Evolutionary conservation across 805 yeast species (phyloP).

Genomic region (Myxozyma udenii): DNA sequence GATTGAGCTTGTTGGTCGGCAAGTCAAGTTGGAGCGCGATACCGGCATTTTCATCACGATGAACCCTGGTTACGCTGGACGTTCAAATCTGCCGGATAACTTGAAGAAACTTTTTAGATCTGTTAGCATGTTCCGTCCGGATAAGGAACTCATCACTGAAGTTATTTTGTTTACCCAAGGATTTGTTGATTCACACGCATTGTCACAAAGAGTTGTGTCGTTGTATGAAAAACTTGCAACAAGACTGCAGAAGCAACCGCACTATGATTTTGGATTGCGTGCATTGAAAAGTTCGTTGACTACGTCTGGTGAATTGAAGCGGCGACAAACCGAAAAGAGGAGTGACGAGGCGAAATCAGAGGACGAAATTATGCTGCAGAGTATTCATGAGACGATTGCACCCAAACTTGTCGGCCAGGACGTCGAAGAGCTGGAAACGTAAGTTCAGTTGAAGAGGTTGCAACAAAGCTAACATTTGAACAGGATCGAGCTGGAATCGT

Average conservation of each 20-base stretch:
- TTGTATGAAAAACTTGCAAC: conserved; percentile 50
- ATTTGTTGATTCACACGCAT: conserved; percentile 47
- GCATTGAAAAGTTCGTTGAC: conserved; percentile 67
- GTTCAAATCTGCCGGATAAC: conserved; percentile 81
- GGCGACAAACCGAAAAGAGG: conserved; percentile 28
- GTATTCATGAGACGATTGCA: conserved; percentile 58
- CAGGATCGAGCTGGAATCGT: conserved; percentile 28
- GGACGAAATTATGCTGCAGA: conserved; percentile 43
- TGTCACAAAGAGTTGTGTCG: conserved; percentile 52
- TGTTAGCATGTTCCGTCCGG: conserved; percentile 72
- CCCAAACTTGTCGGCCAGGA: conserved; percentile 67
- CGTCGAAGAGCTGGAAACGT: conserved; percentile 40
- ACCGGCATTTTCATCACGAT: conserved; percentile 70
- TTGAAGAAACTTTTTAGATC: conserved; percentile 73
- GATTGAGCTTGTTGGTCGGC: conserved; percentile 34
- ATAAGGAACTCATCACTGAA: conserved; percentile 62
- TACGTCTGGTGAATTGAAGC: conserved; percentile 53
- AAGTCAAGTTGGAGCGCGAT: conserved; percentile 27
- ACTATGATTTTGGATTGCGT: conserved; percentile 88
- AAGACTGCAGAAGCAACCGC: conserved; percentile 53
- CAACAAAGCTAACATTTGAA: neutral
- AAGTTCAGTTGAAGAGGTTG: neutral
- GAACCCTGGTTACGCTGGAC: conserved; percentile 86
- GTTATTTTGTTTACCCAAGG: conserved; percentile 74
- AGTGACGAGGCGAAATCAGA: conserved; percentile 2